These are phyloP conservation scores for Beauveria pseudobassiana DNA, from an alignment of 2,329 filamentous ascomycete species.

Conservation along the genomic window DNA sequence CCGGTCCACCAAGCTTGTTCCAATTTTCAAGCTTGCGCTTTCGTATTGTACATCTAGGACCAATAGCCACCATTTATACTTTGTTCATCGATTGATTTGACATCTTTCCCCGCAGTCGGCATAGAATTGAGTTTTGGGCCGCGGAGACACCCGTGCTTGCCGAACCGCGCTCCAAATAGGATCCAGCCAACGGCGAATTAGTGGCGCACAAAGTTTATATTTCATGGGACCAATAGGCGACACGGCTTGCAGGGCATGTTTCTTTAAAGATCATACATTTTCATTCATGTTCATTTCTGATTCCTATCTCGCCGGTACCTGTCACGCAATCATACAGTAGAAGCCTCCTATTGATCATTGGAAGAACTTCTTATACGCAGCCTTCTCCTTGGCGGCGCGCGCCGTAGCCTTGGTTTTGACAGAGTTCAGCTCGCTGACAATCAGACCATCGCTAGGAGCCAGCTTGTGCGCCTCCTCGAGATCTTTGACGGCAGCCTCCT, in stretches of 20 bases:
- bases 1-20: too few species aligned
- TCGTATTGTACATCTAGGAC: too few species aligned
- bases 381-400: slow-evolving; percentile 80
- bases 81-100: too few species aligned
- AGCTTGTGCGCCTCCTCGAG: slow-evolving; percentile 70
- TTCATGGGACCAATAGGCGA: neutral
- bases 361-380: slow-evolving; percentile 89
- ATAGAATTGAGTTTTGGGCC: neutral
- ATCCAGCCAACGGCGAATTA: neutral
- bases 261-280: neutral
- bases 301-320: too few species aligned
- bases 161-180: neutral
- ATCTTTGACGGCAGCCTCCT: slow-evolving; percentile 70
- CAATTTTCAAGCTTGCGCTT: too few species aligned
- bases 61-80: too few species aligned
- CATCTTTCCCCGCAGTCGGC: neutral
- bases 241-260: neutral
- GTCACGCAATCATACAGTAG: neutral
- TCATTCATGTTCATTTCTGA: neutral
- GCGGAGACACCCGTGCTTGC: neutral
- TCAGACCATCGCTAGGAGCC: slow-evolving; percentile 65
- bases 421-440: slow-evolving; percentile 66
- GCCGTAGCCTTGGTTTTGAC: slow-evolving; percentile 71
- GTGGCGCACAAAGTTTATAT: neutral
- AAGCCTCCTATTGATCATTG: slow-evolving; percentile 37